Evolutionary conservation across 2,329 filamentous ascomycete genomes (phyloP), one percentile per base, ranked within the genome.

Genomic region (Scedosporium minutisporum): DNA sequence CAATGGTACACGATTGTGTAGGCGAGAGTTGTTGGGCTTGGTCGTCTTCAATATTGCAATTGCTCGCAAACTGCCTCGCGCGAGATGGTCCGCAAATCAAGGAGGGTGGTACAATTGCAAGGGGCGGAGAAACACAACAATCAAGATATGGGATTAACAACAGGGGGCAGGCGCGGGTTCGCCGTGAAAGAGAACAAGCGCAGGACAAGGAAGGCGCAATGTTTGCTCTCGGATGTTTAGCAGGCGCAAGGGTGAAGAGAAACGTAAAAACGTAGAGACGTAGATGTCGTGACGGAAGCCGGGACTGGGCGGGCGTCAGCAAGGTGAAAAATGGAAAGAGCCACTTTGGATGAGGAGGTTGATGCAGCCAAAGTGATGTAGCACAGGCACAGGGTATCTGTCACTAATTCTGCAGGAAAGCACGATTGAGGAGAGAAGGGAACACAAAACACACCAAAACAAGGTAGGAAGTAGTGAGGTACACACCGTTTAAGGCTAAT

Each of bases 401-500:
- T 23, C 33, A 38, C 51, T 23, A 55, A 27, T 14, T 23, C 51
- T 55, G 51, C 51, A 55, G 51, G 21, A 55, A 55, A 27, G 51
- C 12, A 55, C 51, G 51, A 55, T 55, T 27, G 18, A 25, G 51
- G 23, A 18, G 44, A 27, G 18, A 55, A 55, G 51, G 51, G 51
- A 55, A 55, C 51, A 55, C 51, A 25, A 55, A 27, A 27, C 18
- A 38, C 33, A 38, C 33, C 10, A 38, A 38, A 38, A 38, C 33
- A 12, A 38, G 33, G 33, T 38, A 55, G 51, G 23, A 27, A 23
- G 21, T 23, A 27, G 21, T 10, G 51, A 55, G 12, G 51, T 55
- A 55, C 51, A 23, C 51, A 27, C 51, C 51, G 51, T 55, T 55
- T 55, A 55, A 55, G 51, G 51, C 51, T 55, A 55, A 55, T 27